These are phyloP conservation scores for Flaveria bidentis DNA, from an alignment of 129 eudicot genomes.

Conservation along the genomic window DNA sequence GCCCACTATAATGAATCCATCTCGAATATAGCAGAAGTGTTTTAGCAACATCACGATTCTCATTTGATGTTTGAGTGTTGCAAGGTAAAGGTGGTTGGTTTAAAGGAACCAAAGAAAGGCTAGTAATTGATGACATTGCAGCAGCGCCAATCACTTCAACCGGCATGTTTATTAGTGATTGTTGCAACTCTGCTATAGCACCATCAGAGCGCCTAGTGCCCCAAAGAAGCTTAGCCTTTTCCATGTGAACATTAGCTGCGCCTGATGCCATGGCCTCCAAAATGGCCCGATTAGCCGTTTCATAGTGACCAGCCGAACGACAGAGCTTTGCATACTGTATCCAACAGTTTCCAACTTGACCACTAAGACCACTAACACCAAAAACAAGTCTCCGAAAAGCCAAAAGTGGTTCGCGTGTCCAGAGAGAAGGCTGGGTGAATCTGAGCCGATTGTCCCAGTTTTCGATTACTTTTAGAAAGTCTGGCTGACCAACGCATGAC, in stretches of 20 bases:
- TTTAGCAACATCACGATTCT: constrained; percentile 74
- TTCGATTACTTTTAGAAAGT: constrained; percentile 52
- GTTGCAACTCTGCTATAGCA: constrained; percentile 95
- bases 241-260: constrained; percentile 88
- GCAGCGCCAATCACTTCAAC: constrained; percentile 79
- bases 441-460: constrained; percentile 88
- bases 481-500: constrained; percentile 56
- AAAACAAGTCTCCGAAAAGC: constrained; percentile 95
- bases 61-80: constrained; percentile 57
- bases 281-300: constrained; percentile 95
- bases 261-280: constrained; percentile 83
- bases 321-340: constrained; percentile 94
- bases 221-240: constrained; percentile 99
- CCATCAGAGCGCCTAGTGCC: constrained; percentile 90
- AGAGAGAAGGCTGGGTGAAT: constrained; percentile 83
- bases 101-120: constrained; percentile 72
- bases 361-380: constrained; percentile 68
- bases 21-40: constrained; percentile 84
- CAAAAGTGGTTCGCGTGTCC: constrained; percentile 97
- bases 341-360: constrained; percentile 94
- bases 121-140: constrained; percentile 84
- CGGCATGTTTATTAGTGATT: constrained; percentile 77
- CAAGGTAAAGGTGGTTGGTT: constrained; percentile 57
- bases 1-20: constrained; percentile 96
- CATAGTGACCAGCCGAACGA: constrained; percentile 98